phyloP scores from a whole-genome alignment of 2,329 filamentous ascomycete genomes.

The Thielaviopsis musarum region DNA sequence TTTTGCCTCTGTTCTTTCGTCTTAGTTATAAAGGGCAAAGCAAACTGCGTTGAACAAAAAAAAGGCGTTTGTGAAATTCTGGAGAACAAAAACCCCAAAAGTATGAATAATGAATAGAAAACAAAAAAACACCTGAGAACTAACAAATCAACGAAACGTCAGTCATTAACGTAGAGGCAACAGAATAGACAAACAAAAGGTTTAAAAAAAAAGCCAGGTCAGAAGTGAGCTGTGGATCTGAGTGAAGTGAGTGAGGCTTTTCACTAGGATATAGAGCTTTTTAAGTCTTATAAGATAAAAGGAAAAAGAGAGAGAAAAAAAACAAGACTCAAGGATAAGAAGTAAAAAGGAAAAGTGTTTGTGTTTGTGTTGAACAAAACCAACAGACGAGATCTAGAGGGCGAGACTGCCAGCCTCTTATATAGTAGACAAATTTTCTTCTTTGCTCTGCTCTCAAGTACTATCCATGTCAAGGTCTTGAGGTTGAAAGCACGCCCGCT shows the following conservation, averaged over 20 bases:
- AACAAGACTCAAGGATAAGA: too few species aligned
- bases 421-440: background rate
- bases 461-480: too few species aligned
- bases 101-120: too few species aligned
- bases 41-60: too few species aligned
- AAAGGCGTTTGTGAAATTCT: too few species aligned
- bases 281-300: background rate
- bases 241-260: background rate
- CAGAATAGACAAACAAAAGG: background rate
- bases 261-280: background rate
- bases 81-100: too few species aligned
- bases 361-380: background rate
- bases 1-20: too few species aligned
- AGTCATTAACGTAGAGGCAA: background rate
- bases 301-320: background rate
- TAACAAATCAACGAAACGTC: background rate
- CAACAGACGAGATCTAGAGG: background rate
- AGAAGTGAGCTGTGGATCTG: background rate
- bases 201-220: background rate
- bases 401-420: background rate
- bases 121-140: background rate
- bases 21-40: too few species aligned
- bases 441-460: too few species aligned
- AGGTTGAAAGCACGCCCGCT: too few species aligned
- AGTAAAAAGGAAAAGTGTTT: background rate